Conservation (phyloP, 148 eudicot genomes). For the Agrostemma githago region DNA sequence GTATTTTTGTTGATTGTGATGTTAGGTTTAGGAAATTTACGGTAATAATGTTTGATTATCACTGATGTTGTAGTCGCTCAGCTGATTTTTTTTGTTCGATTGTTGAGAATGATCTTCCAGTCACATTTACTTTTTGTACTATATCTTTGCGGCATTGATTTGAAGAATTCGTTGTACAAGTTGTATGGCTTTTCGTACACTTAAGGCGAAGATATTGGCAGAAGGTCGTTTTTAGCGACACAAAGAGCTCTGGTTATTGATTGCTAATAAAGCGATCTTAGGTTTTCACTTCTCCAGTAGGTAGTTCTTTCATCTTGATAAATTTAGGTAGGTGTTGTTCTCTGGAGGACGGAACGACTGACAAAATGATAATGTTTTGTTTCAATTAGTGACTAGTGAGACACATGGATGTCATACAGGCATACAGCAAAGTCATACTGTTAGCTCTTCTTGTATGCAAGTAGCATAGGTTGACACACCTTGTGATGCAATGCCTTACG, state of each 20-base stretch:
- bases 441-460: not conserved
- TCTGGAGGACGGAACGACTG: not conserved
- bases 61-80: not conserved
- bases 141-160: not conserved
- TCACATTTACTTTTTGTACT: not conserved
- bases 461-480: not conserved
- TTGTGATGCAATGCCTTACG: not conserved
- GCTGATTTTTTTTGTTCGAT: not conserved
- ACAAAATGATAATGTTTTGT: not conserved
- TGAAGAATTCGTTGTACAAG: not conserved
- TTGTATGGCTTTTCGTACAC: not conserved
- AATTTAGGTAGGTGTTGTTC: not conserved
- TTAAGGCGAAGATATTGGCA: not conserved
- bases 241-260: not conserved
- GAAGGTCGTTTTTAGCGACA: not conserved
- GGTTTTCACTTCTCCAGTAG: not conserved
- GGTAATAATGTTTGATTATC: not conserved
- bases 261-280: not conserved
- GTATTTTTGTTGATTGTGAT: not conserved
- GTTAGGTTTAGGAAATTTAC: not conserved
- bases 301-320: not conserved
- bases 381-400: not conserved
- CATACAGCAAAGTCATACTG: not conserved
- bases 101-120: not conserved
- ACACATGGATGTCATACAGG: not conserved